Base-by-base conservation (phyloP, 2,329 filamentous ascomycete genomes). In the Fusarium xylarioides region DNA sequence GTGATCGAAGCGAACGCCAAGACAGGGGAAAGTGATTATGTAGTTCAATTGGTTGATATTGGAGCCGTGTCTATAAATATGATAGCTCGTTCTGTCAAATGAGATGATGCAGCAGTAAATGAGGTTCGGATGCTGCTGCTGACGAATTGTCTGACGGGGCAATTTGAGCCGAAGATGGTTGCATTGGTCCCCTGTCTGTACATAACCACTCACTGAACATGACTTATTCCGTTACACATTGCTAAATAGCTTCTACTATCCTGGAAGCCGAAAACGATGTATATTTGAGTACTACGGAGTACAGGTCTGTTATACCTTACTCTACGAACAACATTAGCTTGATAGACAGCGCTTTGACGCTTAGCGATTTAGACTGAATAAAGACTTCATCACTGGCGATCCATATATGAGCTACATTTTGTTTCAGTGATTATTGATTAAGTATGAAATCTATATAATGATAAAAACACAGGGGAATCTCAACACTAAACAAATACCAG, bases 381-480 rank as follows among this genome's bases (percentile, higher is more conserved):
- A n/a, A 57, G 32, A 10, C 11, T 28, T 47, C 7, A 18, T 49
- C 30, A 50, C 23, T 5, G 12, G 19, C 19, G 37, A 37, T n/a
- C 15, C 5, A 28, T 21, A 10, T 2, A 35, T 28, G 19, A 35
- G 9, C 14, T 37, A 11, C 19, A 12, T 23, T 35, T 28, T 10
- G 16, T 30, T 58, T 28, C 1, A 10, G 57, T 26, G 11, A 21
- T 26, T 30, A 66, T 46, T 50, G 38, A 35, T 16, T 55, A 65
- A 35, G 28, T 46, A 5, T n/a, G 21, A 54, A 50, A 37, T 54
- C 19, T 59, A 65, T 30, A 5, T 30, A 26, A 38, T 11, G n/a
- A 28, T 18, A 32, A 67, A 35, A 67, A 55, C 56, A 67, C 15
- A 32, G 40, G 62, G 38, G 38, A 63, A 58, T 70, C 37, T 54